phyloP scores from a whole-genome alignment of 106 monocot genomes.

The Gastrodia elata region DNA sequence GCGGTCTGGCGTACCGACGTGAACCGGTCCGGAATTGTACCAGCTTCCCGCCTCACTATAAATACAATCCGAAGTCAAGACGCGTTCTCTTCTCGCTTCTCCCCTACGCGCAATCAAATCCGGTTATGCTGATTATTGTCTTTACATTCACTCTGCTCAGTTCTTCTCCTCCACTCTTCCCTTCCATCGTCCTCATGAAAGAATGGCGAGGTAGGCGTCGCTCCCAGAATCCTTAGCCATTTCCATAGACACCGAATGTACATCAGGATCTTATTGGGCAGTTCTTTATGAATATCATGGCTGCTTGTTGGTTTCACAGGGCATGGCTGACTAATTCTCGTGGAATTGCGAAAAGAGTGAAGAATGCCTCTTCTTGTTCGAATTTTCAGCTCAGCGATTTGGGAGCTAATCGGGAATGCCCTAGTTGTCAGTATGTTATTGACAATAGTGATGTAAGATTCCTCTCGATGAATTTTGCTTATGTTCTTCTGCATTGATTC shows the following conservation, averaged over 20 bases:
- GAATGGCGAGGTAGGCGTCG: slow-evolving; percentile 5
- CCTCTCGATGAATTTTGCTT: neutral
- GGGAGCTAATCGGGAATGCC: slow-evolving; percentile 56
- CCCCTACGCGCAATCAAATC: neutral
- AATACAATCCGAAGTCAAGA: neutral
- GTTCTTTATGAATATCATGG: neutral
- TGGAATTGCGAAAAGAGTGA: slow-evolving; percentile 85
- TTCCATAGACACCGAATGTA: neutral
- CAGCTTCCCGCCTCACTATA: neutral
- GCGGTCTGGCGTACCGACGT: neutral
- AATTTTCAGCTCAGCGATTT: slow-evolving; percentile 39
- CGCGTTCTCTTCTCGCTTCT: neutral
- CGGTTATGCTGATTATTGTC: neutral
- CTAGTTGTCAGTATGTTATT: slow-evolving; percentile 73
- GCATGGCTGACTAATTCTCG: slow-evolving; percentile 76
- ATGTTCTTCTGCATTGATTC: too few relatives aligned
- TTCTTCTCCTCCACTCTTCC: neutral
- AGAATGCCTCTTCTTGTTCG: slow-evolving; percentile 38
- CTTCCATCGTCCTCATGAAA: neutral
- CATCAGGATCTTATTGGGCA: too few relatives aligned
- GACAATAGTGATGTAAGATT: slow-evolving; percentile 95
- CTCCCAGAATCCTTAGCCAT: neutral
- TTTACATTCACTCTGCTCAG: neutral
- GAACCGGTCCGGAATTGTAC: too few relatives aligned
- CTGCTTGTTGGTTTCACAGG: slow-evolving; percentile 13